A percentile compares a stretch with the other conserved stretches of the same genome.
phyloP scores from a whole-genome alignment of 768 basidiomycete species.

The Boletus barrowsii region DNA sequence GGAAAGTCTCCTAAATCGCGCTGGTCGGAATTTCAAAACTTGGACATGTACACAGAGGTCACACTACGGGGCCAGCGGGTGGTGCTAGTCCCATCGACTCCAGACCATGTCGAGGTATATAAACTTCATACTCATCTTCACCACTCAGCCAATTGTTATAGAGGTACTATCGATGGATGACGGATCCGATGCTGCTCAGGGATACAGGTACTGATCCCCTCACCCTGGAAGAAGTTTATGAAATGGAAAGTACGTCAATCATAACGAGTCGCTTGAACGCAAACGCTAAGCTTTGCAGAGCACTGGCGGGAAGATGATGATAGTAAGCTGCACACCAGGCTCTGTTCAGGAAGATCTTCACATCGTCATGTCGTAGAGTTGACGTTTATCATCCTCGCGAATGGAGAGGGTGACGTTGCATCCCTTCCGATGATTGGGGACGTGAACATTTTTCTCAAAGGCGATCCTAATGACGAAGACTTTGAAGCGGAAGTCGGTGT shows the following conservation, averaged over 20 bases:
- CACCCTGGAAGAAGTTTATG: constrained; percentile 74
- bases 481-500: constrained; percentile 84
- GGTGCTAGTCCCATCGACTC: constrained; percentile 79
- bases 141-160: constrained; percentile 22
- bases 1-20: constrained; percentile 17
- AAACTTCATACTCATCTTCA: neutral
- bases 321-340: constrained; percentile 39
- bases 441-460: constrained; percentile 85
- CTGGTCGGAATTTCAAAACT: neutral
- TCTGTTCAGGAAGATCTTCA: neutral
- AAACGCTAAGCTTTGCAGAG: constrained; percentile 37
- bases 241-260: constrained; percentile 73
- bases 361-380: constrained; percentile 48
- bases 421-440: constrained; percentile 80
- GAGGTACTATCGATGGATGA: constrained; percentile 92
- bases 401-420: constrained; percentile 27
- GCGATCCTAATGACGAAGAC: constrained; percentile 38
- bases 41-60: constrained; percentile 19
- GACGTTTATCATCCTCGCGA: constrained; percentile 83
- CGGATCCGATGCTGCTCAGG: constrained; percentile 61
- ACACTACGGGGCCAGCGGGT: constrained; percentile 65
- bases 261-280: neutral
- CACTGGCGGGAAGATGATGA: constrained; percentile 88
- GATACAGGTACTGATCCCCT: constrained; percentile 86
- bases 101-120: constrained; percentile 41